These are phyloP conservation scores for Arachis monticola DNA, from an alignment of 331 rosid species.

Conservation along the genomic window DNA sequence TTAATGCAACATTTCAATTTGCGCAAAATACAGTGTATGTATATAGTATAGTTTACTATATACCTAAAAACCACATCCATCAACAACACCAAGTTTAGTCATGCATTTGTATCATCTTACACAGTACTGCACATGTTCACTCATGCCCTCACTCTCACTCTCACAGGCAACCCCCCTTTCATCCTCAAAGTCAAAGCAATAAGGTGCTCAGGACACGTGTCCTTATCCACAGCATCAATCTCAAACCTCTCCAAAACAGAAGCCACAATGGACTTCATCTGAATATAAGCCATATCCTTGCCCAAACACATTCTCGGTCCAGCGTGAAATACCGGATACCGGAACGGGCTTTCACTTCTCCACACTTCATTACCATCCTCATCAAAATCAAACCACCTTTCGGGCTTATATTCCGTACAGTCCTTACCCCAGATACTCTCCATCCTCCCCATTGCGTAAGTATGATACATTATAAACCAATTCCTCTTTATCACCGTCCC, in stretches of 20 bases:
- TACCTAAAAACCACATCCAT: background rate
- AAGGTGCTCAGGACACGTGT: conserved; percentile 44
- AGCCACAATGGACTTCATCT: conserved; percentile 83
- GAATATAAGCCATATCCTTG: conserved; percentile 72
- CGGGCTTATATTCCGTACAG: conserved; percentile 51
- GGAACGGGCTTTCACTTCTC: conserved; percentile 54
- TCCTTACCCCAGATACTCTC: conserved; percentile 71
- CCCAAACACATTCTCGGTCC: conserved; percentile 80
- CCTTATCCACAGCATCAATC: conserved; percentile 43
- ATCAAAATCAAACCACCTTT: conserved; percentile 67
- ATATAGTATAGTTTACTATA: background rate
- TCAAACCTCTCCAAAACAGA: conserved; percentile 58
- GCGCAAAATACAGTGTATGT: background rate
- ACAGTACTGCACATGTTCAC: no score
- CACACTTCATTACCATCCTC: conserved; percentile 56
- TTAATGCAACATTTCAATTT: no score
- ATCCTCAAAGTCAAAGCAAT: conserved; percentile 64
- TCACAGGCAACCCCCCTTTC: conserved; percentile 53
- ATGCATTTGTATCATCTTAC: no score
- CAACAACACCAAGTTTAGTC: no score
- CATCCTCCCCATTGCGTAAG: conserved; percentile 84
- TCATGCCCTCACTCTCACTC: background rate
- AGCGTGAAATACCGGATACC: conserved; percentile 68
- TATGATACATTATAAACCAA: conserved; percentile 61
- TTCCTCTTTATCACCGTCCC: conserved; percentile 55